Evolutionary conservation across 441 rosid species (phyloP), one percentile per base, ranked within the genome.

Genomic region (Adansonia madagascariensis): DNA sequence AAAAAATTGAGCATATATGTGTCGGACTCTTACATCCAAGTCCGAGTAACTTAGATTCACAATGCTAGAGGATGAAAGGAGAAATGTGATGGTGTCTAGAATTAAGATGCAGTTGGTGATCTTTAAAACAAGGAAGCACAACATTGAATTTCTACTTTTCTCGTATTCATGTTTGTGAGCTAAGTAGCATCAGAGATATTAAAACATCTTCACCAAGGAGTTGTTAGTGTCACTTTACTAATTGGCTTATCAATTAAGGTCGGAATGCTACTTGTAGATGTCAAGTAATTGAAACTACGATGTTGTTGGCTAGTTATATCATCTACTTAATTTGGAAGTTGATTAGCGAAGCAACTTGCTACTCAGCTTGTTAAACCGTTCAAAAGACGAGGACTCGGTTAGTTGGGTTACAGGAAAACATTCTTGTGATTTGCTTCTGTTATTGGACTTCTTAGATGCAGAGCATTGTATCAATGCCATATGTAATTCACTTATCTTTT

Each of bases 401-500:
- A 50, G 27, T 71, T n/a, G 18, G 6, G 10, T 50, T 50, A 15
- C 18, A 75, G 47, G 17, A 63, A 14, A 61, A 47, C 52, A 31
- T 49, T 61, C 14, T 18, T 0, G 1, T 22, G 3, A 43, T 60
- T 22, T 60, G 44, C 55, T 15, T 9, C 22, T 18, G 50, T 47
- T 65, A 31, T 10, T 39, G 17, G 55, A 17, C 31, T 24, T 68
- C 63, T 59, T 56, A 7, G 10, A 41, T 39, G 18, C 46, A 1
- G 17, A 73, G 18, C 43, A 35, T 64, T 15, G 56, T 27, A 62
- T 15, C 22, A 22, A 59, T 11, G 62, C 8, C 10, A 24, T 15
- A 49, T 67, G 6, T n/a, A 43, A 53, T 73, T 15, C 35, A 56
- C 52, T 73, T 22, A 49, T 59, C 65, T 50, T 39, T 9, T 64